These are phyloP conservation scores for Melastoma malabathricum DNA, from an alignment of 345 rosid species.

Conservation along the genomic window DNA sequence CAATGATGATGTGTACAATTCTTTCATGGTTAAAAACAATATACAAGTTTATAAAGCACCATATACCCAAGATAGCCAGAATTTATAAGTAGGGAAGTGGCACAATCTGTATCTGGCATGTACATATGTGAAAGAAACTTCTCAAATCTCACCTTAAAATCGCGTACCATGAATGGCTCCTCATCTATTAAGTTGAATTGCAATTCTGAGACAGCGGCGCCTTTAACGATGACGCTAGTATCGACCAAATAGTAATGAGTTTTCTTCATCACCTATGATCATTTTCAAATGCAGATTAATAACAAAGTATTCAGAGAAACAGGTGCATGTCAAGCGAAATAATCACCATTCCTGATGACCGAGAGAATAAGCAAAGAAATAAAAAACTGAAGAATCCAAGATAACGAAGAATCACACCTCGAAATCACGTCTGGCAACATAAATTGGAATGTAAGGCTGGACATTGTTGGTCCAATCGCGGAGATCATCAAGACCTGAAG, in stretches of 20 bases:
- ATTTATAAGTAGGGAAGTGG: neutral
- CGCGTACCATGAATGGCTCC: conserved; percentile 61
- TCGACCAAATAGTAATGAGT: conserved; percentile 93
- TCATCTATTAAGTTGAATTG: conserved; percentile 67
- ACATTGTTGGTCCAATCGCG: conserved; percentile 97
- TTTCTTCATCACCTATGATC: conserved; percentile 84
- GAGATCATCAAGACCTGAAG: conserved; percentile 83
- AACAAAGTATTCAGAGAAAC: neutral
- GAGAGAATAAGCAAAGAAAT: conserved; percentile 3
- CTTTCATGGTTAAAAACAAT: no score
- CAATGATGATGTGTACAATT: no score
- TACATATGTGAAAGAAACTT: neutral
- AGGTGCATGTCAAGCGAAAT: neutral
- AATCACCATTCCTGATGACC: neutral
- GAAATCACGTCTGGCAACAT: conserved; percentile 66
- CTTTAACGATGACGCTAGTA: conserved; percentile 58
- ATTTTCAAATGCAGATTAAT: conserved; percentile 1
- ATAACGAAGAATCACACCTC: conserved; percentile 27
- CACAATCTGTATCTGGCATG: neutral
- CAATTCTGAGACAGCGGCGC: conserved; percentile 79
- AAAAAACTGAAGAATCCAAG: neutral
- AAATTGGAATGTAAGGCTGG: conserved; percentile 68
- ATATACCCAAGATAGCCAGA: neutral
- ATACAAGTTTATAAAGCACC: no score
- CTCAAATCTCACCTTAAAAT: conserved; percentile 42